phyloP scores from a whole-genome alignment of 768 basidiomycete genomes.

The Suillus tomentosus region DNA sequence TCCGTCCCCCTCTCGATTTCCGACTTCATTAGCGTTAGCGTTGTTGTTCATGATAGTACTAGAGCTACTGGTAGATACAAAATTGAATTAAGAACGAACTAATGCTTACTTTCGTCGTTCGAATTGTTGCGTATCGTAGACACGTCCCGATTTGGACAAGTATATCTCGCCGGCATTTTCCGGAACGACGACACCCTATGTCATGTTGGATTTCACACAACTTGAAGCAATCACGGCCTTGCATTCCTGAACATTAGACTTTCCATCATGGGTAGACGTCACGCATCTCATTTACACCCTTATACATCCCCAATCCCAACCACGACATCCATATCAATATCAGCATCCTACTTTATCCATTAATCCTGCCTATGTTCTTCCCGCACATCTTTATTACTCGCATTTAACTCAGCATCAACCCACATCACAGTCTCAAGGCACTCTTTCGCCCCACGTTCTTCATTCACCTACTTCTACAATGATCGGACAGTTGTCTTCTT shows the following conservation, averaged over 20 bases:
- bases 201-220: too few relatives aligned
- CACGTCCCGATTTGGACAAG: too few relatives aligned
- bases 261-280: conserved; percentile 82
- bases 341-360: conserved; percentile 45
- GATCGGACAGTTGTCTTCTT: conserved; percentile 37
- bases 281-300: conserved; percentile 72
- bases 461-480: conserved; percentile 53
- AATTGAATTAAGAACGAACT: too few relatives aligned
- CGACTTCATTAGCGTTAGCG: too few relatives aligned
- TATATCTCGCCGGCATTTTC: too few relatives aligned
- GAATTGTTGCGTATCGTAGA: too few relatives aligned
- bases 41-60: too few relatives aligned
- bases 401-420: conserved; percentile 27
- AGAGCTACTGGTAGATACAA: too few relatives aligned
- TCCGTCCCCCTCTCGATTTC: too few relatives aligned
- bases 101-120: too few relatives aligned
- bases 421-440: conserved; percentile 51
- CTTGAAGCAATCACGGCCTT: too few relatives aligned
- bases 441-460: conserved; percentile 65
- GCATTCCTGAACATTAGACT: conserved; percentile 63
- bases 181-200: too few relatives aligned
- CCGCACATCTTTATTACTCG: conserved; percentile 37
- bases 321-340: conserved; percentile 42
- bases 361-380: conserved; percentile 42
- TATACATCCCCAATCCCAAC: conserved; percentile 43